Conservation (phyloP, 2,329 filamentous ascomycete species). For the Fusarium nisikadoi region DNA sequence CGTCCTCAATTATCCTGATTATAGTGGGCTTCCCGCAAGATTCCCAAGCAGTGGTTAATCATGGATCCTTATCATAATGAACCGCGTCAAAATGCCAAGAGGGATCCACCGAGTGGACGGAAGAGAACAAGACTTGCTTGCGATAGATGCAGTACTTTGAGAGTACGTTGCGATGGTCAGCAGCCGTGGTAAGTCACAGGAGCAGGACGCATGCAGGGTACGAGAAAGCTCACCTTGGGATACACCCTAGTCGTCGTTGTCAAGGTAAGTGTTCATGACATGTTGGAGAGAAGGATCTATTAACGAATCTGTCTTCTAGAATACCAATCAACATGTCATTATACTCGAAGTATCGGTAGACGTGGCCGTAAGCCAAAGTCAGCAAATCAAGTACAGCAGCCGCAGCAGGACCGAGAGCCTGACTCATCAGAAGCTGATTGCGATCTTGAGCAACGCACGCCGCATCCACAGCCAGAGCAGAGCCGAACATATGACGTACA, state of each 20-base stretch:
- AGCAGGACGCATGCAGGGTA: neutral
- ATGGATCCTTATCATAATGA: neutral
- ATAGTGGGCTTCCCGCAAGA: neutral
- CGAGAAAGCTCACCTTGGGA: rapidly evolving
- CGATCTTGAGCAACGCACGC: neutral
- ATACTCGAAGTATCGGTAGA: neutral
- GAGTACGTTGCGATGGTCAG: neutral
- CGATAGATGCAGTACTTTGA: neutral
- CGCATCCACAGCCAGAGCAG: neutral
- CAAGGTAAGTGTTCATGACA: neutral
- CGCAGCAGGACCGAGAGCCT: neutral
- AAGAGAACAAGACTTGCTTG: slow-evolving; percentile 4
- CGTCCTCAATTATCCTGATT: neutral
- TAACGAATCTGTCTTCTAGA: rapidly evolving
- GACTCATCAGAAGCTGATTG: neutral
- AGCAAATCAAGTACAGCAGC: neutral
- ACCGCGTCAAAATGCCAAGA: neutral
- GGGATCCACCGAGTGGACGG: neutral
- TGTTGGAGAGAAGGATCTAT: neutral
- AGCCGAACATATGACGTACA: neutral
- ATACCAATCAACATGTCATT: neutral
- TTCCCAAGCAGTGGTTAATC: neutral
- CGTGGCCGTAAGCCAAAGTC: neutral
- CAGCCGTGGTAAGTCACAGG: neutral
- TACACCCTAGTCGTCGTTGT: neutral